Evolutionary conservation across 805 yeast genomes (phyloP).

Genomic region (Martiniozyma abietophila): DNA sequence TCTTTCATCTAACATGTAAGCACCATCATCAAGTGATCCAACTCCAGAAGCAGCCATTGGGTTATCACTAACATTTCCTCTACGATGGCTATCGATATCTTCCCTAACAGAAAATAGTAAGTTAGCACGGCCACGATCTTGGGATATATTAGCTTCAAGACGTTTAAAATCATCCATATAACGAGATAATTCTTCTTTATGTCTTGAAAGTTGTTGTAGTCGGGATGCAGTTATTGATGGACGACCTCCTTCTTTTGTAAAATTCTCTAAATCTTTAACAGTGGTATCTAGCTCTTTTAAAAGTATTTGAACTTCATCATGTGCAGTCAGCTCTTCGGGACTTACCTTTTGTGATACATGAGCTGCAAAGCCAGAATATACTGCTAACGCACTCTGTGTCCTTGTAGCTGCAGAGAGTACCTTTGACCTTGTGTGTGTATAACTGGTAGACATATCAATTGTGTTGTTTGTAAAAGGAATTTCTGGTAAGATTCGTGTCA

Average conservation of each 20-base stretch:
- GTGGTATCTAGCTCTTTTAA: conserved; percentile 45
- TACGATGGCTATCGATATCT: conserved; percentile 65
- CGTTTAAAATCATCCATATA: conserved; percentile 56
- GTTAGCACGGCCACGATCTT: conserved; percentile 70
- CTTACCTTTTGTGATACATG: too few species aligned
- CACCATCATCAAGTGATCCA: conserved; percentile 16
- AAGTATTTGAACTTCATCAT: conserved; percentile 39
- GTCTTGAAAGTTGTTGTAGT: conserved; percentile 74
- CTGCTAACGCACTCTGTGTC: conserved; percentile 43
- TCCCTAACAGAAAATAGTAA: conserved; percentile 65
- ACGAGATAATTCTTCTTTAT: conserved; percentile 64
- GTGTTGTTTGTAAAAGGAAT: too few species aligned
- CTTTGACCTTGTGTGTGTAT: conserved; percentile 60
- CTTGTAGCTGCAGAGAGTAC: conserved; percentile 64
- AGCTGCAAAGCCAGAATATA: conserved; percentile 47
- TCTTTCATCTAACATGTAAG: conserved; percentile 69
- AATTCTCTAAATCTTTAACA: conserved; percentile 40
- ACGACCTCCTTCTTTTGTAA: conserved; percentile 33
- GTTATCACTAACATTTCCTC: conserved; percentile 22
- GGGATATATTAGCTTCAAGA: conserved; percentile 34
- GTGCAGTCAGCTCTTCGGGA: conserved; percentile 36
- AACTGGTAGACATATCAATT: too few species aligned
- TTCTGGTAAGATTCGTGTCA: too few species aligned
- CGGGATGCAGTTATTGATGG: conserved; percentile 59
- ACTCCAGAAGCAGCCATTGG: conserved; percentile 2